These are phyloP conservation scores for Jaapia argillacea DNA, from an alignment of 768 basidiomycete species.

Conservation along the genomic window DNA sequence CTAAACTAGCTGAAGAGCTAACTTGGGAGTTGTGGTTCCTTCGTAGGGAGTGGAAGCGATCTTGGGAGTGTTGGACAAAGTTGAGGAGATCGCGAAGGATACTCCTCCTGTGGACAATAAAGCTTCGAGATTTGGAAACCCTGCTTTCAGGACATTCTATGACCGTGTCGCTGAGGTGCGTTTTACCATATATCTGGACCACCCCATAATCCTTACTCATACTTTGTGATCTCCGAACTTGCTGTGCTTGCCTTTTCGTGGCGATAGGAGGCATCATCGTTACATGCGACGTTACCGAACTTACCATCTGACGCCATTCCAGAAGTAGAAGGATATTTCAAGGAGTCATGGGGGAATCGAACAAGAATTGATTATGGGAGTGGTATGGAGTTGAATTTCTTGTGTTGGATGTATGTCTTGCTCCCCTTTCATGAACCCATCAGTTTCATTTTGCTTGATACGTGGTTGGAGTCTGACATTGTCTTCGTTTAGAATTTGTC, in stretches of 20 bases:
- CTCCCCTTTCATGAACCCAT: neutral
- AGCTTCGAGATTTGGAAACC: constrained; percentile 92
- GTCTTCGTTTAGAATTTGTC: constrained; percentile 56
- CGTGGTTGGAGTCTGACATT: too few species aligned
- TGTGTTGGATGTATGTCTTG: constrained; percentile 84
- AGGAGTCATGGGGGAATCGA: constrained; percentile 85
- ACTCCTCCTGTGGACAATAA: constrained; percentile 87
- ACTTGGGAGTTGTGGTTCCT: constrained; percentile 1
- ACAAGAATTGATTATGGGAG: constrained; percentile 97
- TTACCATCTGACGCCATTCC: constrained; percentile 46
- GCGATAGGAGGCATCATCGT: constrained; percentile 4
- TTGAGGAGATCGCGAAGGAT: constrained; percentile 54
- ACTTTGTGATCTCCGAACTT: constrained; percentile 1
- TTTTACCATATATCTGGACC: constrained; percentile 3
- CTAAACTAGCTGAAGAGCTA: neutral
- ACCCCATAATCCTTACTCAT: too few species aligned
- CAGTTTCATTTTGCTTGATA: too few species aligned
- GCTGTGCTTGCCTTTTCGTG: neutral
- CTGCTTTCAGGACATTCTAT: constrained; percentile 89
- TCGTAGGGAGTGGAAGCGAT: constrained; percentile 54
- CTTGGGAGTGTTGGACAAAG: constrained; percentile 49
- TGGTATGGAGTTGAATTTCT: constrained; percentile 96
- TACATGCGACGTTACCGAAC: constrained; percentile 52
- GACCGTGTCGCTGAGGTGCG: constrained; percentile 67
- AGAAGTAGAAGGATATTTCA: constrained; percentile 76